Evolutionary conservation across 768 basidiomycete species (phyloP), one percentile per base, ranked within the genome.

Genomic region (Leucocoprinus leucothites): DNA sequence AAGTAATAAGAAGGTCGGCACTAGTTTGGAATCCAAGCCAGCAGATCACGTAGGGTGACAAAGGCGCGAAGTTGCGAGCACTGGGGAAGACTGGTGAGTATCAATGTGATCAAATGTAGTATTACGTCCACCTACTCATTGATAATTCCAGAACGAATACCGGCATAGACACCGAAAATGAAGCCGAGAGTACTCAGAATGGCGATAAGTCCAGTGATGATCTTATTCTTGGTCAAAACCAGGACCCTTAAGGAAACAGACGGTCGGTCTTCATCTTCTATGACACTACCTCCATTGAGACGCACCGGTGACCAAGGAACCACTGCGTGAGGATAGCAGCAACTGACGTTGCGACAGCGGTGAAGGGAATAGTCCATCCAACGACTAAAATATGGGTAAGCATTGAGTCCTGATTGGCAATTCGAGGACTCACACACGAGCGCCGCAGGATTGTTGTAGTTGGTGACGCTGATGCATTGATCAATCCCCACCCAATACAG

Each of bases 311-410:
- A 1, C 67, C 71, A 11, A 81, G 68, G 64, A 77, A 80, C 34
- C 69, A 57, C 52, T 82, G 81, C 0, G 79, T 79, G 21, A 78
- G 64, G 34, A 80, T 56, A 0, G 79, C 78, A 21, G 76, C 72
- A 8, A 78, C 61, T 2, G 74, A 67, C 13, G 74, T 79, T 1
- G 70, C 74, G 26, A 74, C 64, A 16, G 79, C 74, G 0, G 78
- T 80, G 50, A 79, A 75, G 2, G 74, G 73, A 42, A 77, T 75
- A 6, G 75, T 74, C 79, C 80, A 82, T 35, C 65, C 61, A 48
- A 70, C 69, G 34, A 61, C 76, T 78, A 53, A 3, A 47, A 0
- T 25, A 1, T 14, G 24, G 9, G 13, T 22, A 28, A 42, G 31
- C 28, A 6, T 9, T n/a, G 3, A 22, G n/a, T n/a, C n/a, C 36